Evolutionary conservation across 2,329 filamentous ascomycete species (phyloP), one percentile per base, ranked within the genome.

Genomic region (Metarhizium anisopliae): DNA sequence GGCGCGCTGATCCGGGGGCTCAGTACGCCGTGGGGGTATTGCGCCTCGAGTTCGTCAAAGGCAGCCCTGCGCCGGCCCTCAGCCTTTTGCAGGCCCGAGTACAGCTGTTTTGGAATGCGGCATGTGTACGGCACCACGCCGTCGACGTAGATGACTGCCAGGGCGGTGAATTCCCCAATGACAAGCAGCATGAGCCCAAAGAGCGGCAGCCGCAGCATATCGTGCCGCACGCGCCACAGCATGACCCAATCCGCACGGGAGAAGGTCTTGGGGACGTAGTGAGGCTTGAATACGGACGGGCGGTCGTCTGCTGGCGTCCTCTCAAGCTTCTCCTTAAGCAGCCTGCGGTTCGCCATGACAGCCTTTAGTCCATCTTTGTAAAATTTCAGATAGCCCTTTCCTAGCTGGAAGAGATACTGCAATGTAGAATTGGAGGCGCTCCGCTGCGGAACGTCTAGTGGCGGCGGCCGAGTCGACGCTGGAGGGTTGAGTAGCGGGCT

Each of bases 311-410:
- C 71, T 8, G 85, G 76, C n/a, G 70, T 67, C 53, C 64, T 60
- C 52, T 65, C 62, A 55, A 73, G 67, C 68, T 67, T 76, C 64
- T 73, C 70, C 53, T 72, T 70, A 14, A 85, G 68, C 11, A 79
- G 76, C 25, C 74, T 67, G 51, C 81, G 77, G 62, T 95, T 96
- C 57, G 76, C 72, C 68, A 83, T 84, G 53, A 95, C 84, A 63
- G 87, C 84, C 66, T 85, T 84, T 36, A 96, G 72, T 18, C 92
- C 93, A 1, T 83, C 79, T 72, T 94, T 95, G 83, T 96, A 97
- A 80, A 97, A 97, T 40, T 72, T 71, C 10, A 87, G 70, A 71
- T 95, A 96, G 53, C 87, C 83, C 68, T 87, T 87, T 59, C 90
- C 93, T 32, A 85, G 73, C 47, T 72, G 68, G 64, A 82, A 81